Base-by-base conservation (phyloP, 768 basidiomycete genomes). In the Boletus tylopilopsis region DNA sequence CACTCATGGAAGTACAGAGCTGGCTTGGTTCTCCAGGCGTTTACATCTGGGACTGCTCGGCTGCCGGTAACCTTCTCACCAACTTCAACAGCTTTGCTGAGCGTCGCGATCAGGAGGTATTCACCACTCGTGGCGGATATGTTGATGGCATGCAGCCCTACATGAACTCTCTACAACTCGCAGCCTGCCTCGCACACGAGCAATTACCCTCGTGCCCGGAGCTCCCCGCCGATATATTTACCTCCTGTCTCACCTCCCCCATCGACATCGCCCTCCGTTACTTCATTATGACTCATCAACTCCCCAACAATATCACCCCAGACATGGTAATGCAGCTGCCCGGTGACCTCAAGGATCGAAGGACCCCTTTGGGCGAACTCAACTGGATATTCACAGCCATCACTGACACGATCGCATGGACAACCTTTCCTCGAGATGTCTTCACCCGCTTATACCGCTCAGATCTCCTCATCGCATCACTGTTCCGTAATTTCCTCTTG, bases 341-440 rank as follows among this genome's bases (percentile, higher is more conserved):
- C 0, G 96, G 96, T 9, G 94, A 97, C 64, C 79, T 98, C 51
- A 96, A 95, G 69, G 96, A 99, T 63, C 81, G 96, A 18, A 81
- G 94, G 22, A 98, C 96, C 1, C 94, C 96, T 2, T 75, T 99
- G 0, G 96, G 96, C 43, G 96, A 99, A 70, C 80, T 99, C n/a
- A 96, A 95, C 65, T 99, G 96, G 96, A 98, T 98, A 55, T 98
- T 98, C 71, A 98, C 94, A 1, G 93, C 95, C 29, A 90, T 99
- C 48, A 98, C 96, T 15, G 96, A 99, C 70, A 98, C 96, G 9
- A 98, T 99, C 54, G 96, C 96, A 7, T 99, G 96, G 96, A 94
- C 94, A 13, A 90, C 92, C 3, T 95, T 99, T 66, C 87, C 94
- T 33, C 81, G 87, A 39, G 94, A 96, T 32, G 80, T 91, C 4